Conservation (phyloP, 495 filamentous ascomycete genomes). For the Evansstolkia leycettana region DNA sequence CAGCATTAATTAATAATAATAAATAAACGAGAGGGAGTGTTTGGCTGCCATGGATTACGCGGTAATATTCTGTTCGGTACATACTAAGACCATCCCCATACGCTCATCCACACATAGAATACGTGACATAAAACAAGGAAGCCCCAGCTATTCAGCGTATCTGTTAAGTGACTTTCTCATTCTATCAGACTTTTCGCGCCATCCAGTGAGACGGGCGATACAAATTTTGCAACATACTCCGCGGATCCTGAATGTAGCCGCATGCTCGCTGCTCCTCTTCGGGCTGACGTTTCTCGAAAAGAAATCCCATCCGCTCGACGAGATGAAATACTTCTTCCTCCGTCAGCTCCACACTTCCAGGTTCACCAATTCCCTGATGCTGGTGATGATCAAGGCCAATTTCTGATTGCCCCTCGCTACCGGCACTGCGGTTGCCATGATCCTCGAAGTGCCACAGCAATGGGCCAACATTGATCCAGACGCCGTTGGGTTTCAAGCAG, state of each 20-base stretch:
- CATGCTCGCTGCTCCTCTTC: conserved; percentile 34
- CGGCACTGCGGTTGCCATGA: conserved; percentile 25
- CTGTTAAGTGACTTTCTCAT: too few relatives aligned
- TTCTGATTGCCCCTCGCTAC: background rate
- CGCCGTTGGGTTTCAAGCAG: conserved; percentile 64
- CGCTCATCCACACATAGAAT: too few relatives aligned
- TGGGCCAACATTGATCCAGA: conserved; percentile 85
- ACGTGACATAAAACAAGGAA: too few relatives aligned
- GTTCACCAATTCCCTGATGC: conserved; percentile 52
- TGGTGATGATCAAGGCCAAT: conserved; percentile 10
- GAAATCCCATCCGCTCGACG: conserved; percentile 66
- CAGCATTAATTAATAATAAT: too few relatives aligned
- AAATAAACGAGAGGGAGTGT: too few relatives aligned
- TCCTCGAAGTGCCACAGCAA: conserved; percentile 82
- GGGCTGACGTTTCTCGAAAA: conserved; percentile 38
- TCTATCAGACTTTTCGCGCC: conserved; percentile 32
- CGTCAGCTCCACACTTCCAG: conserved; percentile 75
- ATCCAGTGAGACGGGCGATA: conserved; percentile 76
- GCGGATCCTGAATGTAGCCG: conserved; percentile 76
- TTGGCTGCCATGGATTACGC: too few relatives aligned
- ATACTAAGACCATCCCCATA: too few relatives aligned
- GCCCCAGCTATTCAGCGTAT: too few relatives aligned
- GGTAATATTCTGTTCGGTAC: too few relatives aligned
- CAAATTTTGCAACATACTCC: conserved; percentile 73
- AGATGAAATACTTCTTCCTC: conserved; percentile 75